Evolutionary conservation across 176 grass and related monocot genomes (phyloP), one percentile per base, ranked within the genome.

Genomic region (Thinopyrum elongatum): DNA sequence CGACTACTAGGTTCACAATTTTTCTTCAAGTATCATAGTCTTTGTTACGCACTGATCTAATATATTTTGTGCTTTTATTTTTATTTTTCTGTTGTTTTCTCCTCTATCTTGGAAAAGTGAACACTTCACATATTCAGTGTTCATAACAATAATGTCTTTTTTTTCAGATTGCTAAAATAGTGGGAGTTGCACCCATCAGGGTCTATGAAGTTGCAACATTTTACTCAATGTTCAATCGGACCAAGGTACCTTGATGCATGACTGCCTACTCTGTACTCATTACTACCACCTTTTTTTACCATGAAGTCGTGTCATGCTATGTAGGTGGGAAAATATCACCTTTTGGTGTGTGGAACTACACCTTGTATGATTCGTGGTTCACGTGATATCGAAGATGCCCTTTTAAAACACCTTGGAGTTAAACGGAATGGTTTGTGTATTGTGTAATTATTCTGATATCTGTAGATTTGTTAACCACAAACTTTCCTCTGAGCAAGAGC

Each of bases 131-230:
- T 17, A 14, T 72, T 63, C 8, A 26, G 19, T 11, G 59, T 30
- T 87, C 10, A 7, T 74, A 8, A 87, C 14, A 30, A 78, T 63
- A 26, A 59, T 46, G 3, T 61, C 64, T 91, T 31, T 72, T 72
- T 44, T 79, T 92, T 82, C 88, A 98, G 97, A 74, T 98, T 83
- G 97, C 97, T 76, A 95, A 95, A 70, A 88, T 95, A 6, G 84
- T 98, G 21, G 91, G 80, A 92, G 94, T 98, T 82, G 94, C 97
- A 0, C 94, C 97, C 3, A 94, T 98, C 74, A 95, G 94, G 79
- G 97, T 98, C 31, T 95, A 98, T 85, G 97, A 98, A 98, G 97
- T 98, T 83, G 90, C 97, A 60, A 98, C 97, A n/a, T 98, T 98
- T 83, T 98, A 98, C 82, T 91, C 97, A 36, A 98, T 98, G 97